phyloP scores from a whole-genome alignment of 495 filamentous ascomycete species.

The Penicillium cataractarum region DNA sequence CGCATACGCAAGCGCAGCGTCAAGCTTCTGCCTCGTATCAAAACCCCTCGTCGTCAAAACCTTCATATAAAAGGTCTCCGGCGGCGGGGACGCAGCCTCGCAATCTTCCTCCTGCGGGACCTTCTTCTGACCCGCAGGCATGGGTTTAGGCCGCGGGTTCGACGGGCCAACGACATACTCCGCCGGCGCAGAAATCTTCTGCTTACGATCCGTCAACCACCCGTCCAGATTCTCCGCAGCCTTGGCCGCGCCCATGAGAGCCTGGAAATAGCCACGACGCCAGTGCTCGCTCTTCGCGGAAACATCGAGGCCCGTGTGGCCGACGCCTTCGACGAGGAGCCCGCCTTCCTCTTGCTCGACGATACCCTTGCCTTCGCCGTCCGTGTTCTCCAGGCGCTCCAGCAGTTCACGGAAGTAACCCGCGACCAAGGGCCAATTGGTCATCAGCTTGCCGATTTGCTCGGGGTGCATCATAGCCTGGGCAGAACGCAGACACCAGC shows the following conservation, averaged over 20 bases:
- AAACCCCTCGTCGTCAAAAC: slow-evolving; percentile 79
- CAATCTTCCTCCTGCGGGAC: slow-evolving; percentile 74
- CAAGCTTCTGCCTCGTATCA: slow-evolving; percentile 69
- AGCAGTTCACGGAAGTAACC: slow-evolving; percentile 58
- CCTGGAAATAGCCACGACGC: slow-evolving; percentile 80
- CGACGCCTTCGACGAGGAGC: slow-evolving; percentile 56
- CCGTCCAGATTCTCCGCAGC: slow-evolving; percentile 81
- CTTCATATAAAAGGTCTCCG: slow-evolving; percentile 74
- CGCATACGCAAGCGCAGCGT: slow-evolving; percentile 79
- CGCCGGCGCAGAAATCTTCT: slow-evolving; percentile 65
- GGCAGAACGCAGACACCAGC: slow-evolving; percentile 61
- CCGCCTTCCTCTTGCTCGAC: slow-evolving; percentile 59
- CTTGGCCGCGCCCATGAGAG: slow-evolving; percentile 73
- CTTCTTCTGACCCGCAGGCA: slow-evolving; percentile 58
- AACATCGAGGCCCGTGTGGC: slow-evolving; percentile 68
- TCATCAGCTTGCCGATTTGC: slow-evolving; percentile 48
- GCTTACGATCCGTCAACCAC: slow-evolving; percentile 68
- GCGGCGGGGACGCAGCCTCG: slow-evolving; percentile 61
- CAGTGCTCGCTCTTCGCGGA: slow-evolving; percentile 75
- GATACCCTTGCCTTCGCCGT: slow-evolving; percentile 68
- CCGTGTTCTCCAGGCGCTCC: slow-evolving; percentile 62
- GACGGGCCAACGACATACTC: slow-evolving; percentile 77
- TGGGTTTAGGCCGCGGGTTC: slow-evolving; percentile 76
- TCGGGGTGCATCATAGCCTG: slow-evolving; percentile 59
- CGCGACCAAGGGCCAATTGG: slow-evolving; percentile 68